phyloP scores from a whole-genome alignment of 2,329 filamentous ascomycete genomes.

The Aspergillus piperis region DNA sequence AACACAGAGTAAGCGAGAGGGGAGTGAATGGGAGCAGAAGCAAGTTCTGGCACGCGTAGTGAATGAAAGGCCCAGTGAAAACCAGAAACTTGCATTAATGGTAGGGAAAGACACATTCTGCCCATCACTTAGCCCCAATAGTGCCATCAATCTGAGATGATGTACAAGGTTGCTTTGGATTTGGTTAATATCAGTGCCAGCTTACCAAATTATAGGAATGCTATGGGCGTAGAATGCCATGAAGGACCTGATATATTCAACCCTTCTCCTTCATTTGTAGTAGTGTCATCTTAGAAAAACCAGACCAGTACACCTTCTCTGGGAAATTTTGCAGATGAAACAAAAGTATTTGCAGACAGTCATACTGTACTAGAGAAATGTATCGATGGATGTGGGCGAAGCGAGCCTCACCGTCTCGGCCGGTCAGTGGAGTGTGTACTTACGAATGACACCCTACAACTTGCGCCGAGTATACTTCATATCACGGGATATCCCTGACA shows the following conservation, averaged over 20 bases:
- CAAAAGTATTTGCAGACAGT: not conserved
- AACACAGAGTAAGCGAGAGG: not conserved
- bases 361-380: not conserved
- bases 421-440: not conserved
- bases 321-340: not conserved
- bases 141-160: not conserved
- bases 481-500: not conserved
- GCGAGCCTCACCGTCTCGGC: not conserved
- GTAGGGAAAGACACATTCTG: not conserved
- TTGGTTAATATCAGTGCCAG: not conserved
- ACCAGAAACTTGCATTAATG: not conserved
- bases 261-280: not conserved
- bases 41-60: not conserved
- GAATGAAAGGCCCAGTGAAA: not conserved
- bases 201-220: not conserved
- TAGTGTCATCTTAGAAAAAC: not conserved
- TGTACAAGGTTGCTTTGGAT: not conserved
- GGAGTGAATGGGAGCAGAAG: no score
- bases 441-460: not conserved
- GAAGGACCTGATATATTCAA: not conserved
- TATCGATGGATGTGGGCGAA: not conserved
- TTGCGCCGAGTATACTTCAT: not conserved
- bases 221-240: not conserved
- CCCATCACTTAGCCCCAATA: not conserved
- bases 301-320: not conserved